phyloP scores from a whole-genome alignment of 192 early-diverging fungal species.

The Coemansia sp. region DNA sequence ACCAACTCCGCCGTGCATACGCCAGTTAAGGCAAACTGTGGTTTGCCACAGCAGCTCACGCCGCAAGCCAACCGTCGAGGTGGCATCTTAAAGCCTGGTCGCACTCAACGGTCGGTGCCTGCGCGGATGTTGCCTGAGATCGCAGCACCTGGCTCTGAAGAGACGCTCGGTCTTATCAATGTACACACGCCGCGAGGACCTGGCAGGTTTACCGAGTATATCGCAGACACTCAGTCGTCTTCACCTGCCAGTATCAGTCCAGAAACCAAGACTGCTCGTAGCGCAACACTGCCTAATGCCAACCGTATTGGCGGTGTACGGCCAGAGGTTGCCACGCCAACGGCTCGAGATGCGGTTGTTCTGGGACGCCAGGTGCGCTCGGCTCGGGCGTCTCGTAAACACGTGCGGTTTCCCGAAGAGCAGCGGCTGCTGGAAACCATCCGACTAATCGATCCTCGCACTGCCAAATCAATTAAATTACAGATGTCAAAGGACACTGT shows the following conservation, averaged over 20 bases:
- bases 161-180: neutral
- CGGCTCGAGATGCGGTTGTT: neutral
- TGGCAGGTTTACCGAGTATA: conserved; percentile 14
- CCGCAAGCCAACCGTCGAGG: conserved; percentile 36
- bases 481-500: conserved; percentile 7
- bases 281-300: conserved; percentile 7
- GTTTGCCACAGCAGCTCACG: conserved; percentile 29
- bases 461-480: conserved; percentile 30
- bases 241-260: neutral
- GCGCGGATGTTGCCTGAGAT: neutral
- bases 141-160: neutral
- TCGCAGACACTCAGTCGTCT: neutral
- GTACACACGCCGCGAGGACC: conserved; percentile 17
- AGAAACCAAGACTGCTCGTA: neutral
- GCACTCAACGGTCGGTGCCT: conserved; percentile 20
- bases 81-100: conserved; percentile 43
- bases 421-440: conserved; percentile 48
- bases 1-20: neutral
- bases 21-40: neutral
- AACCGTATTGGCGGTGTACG: neutral
- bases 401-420: conserved; percentile 52
- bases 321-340: neutral
- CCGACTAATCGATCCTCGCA: conserved; percentile 36
- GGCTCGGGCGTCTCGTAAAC: conserved; percentile 19
- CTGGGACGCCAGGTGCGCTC: conserved; percentile 10